phyloP scores from a whole-genome alignment of 2,329 filamentous ascomycete genomes.

The Dissoconium aciculare region DNA sequence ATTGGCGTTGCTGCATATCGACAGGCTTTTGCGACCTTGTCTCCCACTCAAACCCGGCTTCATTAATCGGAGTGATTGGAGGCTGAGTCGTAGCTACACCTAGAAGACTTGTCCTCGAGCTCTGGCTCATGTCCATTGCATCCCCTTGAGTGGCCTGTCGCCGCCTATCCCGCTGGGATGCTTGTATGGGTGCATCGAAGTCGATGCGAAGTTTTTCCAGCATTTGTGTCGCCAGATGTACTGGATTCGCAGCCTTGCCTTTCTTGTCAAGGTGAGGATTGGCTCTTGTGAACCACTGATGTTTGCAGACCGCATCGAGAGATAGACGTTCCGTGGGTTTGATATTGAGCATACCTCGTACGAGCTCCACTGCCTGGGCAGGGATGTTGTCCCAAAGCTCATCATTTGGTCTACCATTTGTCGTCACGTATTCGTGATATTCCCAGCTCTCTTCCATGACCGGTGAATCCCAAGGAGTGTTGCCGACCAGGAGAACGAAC shows the following conservation, averaged over 20 bases:
- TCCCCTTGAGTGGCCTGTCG: slow-evolving; percentile 18
- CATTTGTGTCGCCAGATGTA: slow-evolving; percentile 86
- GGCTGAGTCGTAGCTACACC: slow-evolving; percentile 71
- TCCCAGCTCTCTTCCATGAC: slow-evolving; percentile 67
- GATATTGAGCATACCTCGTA: slow-evolving; percentile 86
- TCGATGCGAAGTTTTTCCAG: slow-evolving; percentile 82
- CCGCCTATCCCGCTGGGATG: slow-evolving; percentile 28
- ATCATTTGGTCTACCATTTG: slow-evolving; percentile 63
- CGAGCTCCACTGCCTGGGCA: slow-evolving; percentile 56
- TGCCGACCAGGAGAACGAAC: slow-evolving; percentile 86
- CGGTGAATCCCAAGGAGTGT: slow-evolving; percentile 95
- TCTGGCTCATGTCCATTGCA: slow-evolving; percentile 60
- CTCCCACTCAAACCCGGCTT: slow-evolving; percentile 74
- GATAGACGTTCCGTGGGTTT: slow-evolving; percentile 61
- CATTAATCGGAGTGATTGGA: slow-evolving; percentile 57
- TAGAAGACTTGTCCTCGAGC: slow-evolving; percentile 26
- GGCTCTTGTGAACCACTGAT: slow-evolving; percentile 82
- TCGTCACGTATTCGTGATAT: slow-evolving; percentile 72
- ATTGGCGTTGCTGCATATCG: slow-evolving; percentile 25
- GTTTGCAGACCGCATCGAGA: slow-evolving; percentile 72
- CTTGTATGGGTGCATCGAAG: slow-evolving; percentile 53
- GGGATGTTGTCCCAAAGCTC: slow-evolving; percentile 74
- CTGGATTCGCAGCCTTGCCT: slow-evolving; percentile 61
- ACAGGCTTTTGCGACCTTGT: slow-evolving; percentile 38
- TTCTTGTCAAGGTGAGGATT: slow-evolving; percentile 63